phyloP scores from a whole-genome alignment of 371 early-diverging fungal species.

The Cokeromyces recurvatus region DNA sequence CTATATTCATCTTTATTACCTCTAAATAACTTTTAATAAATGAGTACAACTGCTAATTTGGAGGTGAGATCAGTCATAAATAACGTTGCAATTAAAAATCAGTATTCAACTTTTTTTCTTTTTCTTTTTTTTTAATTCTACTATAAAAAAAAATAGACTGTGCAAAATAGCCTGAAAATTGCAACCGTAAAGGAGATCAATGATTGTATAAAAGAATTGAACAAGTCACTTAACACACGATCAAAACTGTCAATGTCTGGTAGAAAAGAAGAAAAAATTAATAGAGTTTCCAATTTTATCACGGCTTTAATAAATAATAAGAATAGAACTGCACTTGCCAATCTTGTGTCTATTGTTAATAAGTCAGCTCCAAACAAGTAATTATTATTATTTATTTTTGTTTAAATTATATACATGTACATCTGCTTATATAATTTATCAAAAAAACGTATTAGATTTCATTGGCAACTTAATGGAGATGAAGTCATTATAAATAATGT shows the following conservation, averaged over 20 bases:
- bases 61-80: too few species aligned
- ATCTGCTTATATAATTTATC: too few species aligned
- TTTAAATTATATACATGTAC: too few species aligned
- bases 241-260: conserved; percentile 2
- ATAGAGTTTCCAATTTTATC: conserved; percentile 3
- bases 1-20: too few species aligned
- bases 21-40: too few species aligned
- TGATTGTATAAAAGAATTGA: conserved; percentile 11
- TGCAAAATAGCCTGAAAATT: conserved; percentile 8
- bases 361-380: conserved; percentile 10
- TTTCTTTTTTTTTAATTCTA: neutral
- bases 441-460: too few species aligned
- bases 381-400: neutral
- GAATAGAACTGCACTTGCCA: neutral
- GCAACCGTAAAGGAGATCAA: conserved; percentile 11
- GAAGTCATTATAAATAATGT: conserved; percentile 1
- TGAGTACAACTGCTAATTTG: too few species aligned
- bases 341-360: conserved; percentile 15
- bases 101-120: neutral
- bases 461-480: neutral
- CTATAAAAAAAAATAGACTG: neutral
- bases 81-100: too few species aligned
- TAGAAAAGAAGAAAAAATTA: conserved; percentile 8
- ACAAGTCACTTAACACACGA: neutral
- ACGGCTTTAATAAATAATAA: neutral